These are phyloP conservation scores for Erigeron canadensis DNA, from an alignment of 129 eudicot species.

Conservation along the genomic window DNA sequence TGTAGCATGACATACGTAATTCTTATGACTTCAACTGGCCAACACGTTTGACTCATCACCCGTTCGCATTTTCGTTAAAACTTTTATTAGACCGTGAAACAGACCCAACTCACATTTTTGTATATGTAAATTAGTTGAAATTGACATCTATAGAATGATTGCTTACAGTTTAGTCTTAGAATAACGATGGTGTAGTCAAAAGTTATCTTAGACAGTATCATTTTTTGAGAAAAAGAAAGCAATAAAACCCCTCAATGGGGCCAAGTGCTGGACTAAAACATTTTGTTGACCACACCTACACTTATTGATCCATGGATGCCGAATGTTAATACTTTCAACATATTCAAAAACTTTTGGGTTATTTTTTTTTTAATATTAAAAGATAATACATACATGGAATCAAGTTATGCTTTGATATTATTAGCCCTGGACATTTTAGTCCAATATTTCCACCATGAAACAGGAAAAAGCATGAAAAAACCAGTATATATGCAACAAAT, in stretches of 20 bases:
- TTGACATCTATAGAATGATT: not conserved
- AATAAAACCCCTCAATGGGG: constrained; percentile 27
- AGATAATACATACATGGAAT: not conserved
- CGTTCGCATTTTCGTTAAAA: not conserved
- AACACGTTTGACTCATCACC: not conserved
- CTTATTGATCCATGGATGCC: constrained; percentile 21
- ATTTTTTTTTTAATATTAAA: not conserved
- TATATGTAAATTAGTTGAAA: not conserved
- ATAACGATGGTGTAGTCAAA: constrained; percentile 26
- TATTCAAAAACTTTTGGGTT: not conserved
- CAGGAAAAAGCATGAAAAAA: constrained; percentile 10
- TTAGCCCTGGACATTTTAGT: not conserved
- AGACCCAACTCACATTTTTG: too few relatives aligned
- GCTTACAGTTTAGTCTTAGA: constrained; percentile 25
- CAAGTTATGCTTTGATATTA: constrained; percentile 15
- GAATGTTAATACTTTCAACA: constrained; percentile 18
- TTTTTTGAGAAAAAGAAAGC: constrained; percentile 24
- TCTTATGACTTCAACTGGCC: too few relatives aligned
- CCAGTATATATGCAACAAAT: constrained; percentile 2
- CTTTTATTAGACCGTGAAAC: too few relatives aligned
- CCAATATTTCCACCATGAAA: constrained; percentile 7
- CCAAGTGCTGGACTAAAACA: constrained; percentile 35
- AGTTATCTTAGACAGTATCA: constrained; percentile 16
- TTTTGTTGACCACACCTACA: constrained; percentile 31
- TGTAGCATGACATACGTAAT: too few relatives aligned